Evolutionary conservation across 345 rosid species (phyloP).

Genomic region (Cardamine occulta): DNA sequence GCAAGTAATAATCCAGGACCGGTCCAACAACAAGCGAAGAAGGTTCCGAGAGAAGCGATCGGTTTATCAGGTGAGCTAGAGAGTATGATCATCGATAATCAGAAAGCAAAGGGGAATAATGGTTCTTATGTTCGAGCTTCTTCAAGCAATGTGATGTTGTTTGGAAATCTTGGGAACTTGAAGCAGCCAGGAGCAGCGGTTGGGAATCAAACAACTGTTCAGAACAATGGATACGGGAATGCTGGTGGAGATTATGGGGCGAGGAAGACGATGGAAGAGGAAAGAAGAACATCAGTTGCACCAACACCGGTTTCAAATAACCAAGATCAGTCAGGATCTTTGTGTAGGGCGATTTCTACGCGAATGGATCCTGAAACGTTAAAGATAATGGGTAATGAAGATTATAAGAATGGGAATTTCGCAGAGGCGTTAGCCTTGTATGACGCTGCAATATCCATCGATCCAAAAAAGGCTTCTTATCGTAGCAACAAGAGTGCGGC

Average conservation of each 20-base stretch:
- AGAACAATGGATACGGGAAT: constrained; percentile 46
- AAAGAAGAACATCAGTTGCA: constrained; percentile 38
- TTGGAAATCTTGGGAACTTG: constrained; percentile 78
- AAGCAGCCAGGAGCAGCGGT: constrained; percentile 56
- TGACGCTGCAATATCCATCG: constrained; percentile 87
- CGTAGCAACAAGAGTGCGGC: constrained; percentile 93
- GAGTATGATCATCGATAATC: constrained; percentile 73
- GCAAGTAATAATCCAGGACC: constrained; percentile 30
- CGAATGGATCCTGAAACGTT: constrained; percentile 93
- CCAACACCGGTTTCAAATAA: constrained; percentile 21
- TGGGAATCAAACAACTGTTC: constrained; percentile 44
- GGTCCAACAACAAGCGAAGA: constrained; percentile 47
- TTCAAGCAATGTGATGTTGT: constrained; percentile 81
- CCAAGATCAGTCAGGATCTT: constrained; percentile 49
- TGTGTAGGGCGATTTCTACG: constrained; percentile 82
- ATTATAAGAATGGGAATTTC: constrained; percentile 84
- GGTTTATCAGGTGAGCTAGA: constrained; percentile 92
- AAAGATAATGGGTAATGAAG: constrained; percentile 96
- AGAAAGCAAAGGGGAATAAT: constrained; percentile 53
- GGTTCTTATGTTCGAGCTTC: constrained; percentile 71
- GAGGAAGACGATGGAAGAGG: constrained; percentile 49
- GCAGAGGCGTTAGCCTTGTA: constrained; percentile 83
- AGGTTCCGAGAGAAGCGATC: constrained; percentile 55
- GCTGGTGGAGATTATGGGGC: constrained; percentile 55
- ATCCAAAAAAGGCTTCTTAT: constrained; percentile 81